phyloP scores from a whole-genome alignment of 768 basidiomycete species.

The Trametes meyenii region DNA sequence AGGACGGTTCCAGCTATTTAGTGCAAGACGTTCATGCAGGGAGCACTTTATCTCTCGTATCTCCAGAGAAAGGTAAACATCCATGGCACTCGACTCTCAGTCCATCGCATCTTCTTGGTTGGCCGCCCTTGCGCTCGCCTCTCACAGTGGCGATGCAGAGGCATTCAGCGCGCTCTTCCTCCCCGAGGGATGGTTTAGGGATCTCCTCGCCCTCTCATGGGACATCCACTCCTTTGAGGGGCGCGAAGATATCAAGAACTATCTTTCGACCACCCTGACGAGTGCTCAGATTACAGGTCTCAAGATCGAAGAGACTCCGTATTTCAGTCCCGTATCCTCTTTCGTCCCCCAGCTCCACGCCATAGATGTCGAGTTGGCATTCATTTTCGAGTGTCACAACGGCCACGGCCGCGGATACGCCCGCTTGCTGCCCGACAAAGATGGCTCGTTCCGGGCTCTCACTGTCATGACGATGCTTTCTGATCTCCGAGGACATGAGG shows the following conservation, averaged over 20 bases:
- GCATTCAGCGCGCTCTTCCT: constrained; percentile 18
- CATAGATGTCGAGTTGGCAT: constrained; percentile 29
- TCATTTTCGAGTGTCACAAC: constrained; percentile 40
- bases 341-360: not conserved
- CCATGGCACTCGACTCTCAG: constrained; percentile 10
- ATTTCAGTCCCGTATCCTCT: constrained; percentile 15
- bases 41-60: not conserved
- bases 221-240: constrained; percentile 29
- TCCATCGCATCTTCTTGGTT: constrained; percentile 25
- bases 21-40: not conserved
- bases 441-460: constrained; percentile 40
- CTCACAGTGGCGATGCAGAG: constrained; percentile 12
- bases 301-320: constrained; percentile 19
- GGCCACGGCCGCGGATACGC: constrained; percentile 40
- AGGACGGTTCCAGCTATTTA: not conserved
- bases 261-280: constrained; percentile 13
- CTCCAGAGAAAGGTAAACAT: not conserved
- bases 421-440: constrained; percentile 32
- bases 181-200: constrained; percentile 30
- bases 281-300: constrained; percentile 19
- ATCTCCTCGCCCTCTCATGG: constrained; percentile 31
- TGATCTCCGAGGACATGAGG: constrained; percentile 40
- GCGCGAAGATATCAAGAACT: constrained; percentile 20
- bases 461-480: constrained; percentile 23
- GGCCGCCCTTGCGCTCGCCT: constrained; percentile 11